Conservation (phyloP, 164 flowering plant genomes). For the Nelumbo lutea region DNA sequence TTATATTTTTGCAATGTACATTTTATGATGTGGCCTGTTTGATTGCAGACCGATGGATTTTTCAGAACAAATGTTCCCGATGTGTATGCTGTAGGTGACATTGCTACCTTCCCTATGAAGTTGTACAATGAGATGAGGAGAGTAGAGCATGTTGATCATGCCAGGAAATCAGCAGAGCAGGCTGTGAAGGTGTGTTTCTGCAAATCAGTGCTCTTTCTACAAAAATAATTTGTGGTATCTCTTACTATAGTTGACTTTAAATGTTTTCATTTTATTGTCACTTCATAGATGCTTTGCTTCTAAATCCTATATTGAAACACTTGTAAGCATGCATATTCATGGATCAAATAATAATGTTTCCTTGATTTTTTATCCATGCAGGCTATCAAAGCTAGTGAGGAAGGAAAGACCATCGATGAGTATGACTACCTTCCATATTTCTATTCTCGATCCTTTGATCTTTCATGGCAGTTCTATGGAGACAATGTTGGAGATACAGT, state of each 20-base stretch:
- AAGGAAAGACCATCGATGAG: constrained; percentile 64
- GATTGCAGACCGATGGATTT: constrained; percentile 68
- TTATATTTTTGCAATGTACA: not conserved
- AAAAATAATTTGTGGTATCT: not conserved
- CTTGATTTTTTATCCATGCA: constrained; percentile 19
- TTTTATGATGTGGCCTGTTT: constrained; percentile 6
- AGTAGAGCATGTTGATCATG: constrained; percentile 85
- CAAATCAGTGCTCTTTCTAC: not conserved
- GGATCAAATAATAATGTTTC: not conserved
- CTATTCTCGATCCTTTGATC: constrained; percentile 88
- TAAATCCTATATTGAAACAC: not conserved
- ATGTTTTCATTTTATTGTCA: not conserved
- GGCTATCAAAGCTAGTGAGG: constrained; percentile 85
- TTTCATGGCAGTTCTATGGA: constrained; percentile 98
- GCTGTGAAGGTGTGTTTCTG: constrained; percentile 63
- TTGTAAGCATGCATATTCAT: not conserved
- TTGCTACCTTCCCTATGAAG: constrained; percentile 78
- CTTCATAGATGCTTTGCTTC: not conserved
- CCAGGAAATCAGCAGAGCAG: constrained; percentile 88
- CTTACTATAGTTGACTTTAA: not conserved
- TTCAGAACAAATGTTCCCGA: constrained; percentile 66
- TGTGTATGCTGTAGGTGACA: constrained; percentile 88
- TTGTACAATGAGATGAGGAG: constrained; percentile 59
- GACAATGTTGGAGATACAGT: constrained; percentile 94
- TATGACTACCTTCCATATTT: constrained; percentile 95